phyloP scores from a whole-genome alignment of 108 stramenopile genomes.

The Schizochytrium sp. region DNA sequence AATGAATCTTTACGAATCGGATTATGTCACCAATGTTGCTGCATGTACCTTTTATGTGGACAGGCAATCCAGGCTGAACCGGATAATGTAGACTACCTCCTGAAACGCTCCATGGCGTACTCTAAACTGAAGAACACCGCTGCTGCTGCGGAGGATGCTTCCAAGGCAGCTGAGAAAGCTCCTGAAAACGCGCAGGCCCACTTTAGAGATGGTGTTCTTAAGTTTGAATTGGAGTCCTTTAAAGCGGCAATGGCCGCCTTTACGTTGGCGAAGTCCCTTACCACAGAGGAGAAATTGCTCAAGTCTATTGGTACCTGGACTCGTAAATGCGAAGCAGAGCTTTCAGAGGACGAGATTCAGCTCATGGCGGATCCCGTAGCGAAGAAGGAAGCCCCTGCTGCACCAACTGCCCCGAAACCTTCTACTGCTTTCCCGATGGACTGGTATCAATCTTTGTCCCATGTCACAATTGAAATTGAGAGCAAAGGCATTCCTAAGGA shows the following conservation, averaged over 20 bases:
- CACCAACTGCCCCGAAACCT: background rate
- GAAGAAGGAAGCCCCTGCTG: constrained; percentile 40
- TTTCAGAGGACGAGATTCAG: constrained; percentile 72
- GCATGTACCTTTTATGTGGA: background rate
- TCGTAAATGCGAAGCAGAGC: constrained; percentile 78
- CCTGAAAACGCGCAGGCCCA: background rate
- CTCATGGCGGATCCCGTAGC: constrained; percentile 64
- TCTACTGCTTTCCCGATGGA: background rate
- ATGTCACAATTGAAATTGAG: constrained; percentile 87
- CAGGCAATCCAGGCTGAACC: background rate
- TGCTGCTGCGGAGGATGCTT: constrained; percentile 17
- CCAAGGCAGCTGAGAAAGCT: background rate
- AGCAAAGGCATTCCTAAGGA: constrained; percentile 79
- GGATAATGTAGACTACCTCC: constrained; percentile 13
- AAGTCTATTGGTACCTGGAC: constrained; percentile 62
- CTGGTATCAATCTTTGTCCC: constrained; percentile 86
- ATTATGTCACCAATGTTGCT: background rate
- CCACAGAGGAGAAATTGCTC: background rate
- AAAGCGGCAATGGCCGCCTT: background rate
- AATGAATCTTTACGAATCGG: background rate
- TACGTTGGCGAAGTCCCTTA: background rate
- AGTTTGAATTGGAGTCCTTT: background rate
- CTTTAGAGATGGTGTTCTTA: background rate
- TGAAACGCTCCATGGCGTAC: constrained; percentile 5
- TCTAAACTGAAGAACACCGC: background rate